Percentiles rank a stretch among this genome's conserved stretches.
Evolutionary conservation across 768 basidiomycete genomes (phyloP).

Genomic region (Boletellus sp.): DNA sequence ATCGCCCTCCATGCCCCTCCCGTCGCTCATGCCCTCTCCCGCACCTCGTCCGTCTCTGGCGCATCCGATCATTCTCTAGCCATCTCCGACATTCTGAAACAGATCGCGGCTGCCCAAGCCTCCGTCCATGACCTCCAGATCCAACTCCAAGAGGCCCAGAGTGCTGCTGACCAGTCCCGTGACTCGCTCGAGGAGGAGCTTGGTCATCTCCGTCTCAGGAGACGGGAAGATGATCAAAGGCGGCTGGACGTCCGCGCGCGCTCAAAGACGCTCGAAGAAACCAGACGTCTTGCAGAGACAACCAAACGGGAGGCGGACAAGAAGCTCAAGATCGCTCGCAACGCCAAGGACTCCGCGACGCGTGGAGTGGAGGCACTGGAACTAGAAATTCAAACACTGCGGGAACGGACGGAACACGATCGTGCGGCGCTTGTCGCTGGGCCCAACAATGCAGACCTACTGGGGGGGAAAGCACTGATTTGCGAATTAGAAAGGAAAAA

Average conservation of each 20-base stretch:
- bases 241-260: constrained; percentile 77
- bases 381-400: constrained; percentile 55
- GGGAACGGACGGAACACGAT: constrained; percentile 53
- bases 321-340: constrained; percentile 69
- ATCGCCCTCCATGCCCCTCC: constrained; percentile 28
- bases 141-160: constrained; percentile 64
- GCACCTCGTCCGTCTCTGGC: constrained; percentile 19
- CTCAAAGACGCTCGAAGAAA: constrained; percentile 83
- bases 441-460: constrained; percentile 40
- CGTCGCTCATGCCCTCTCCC: constrained; percentile 21
- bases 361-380: constrained; percentile 57
- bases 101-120: constrained; percentile 61
- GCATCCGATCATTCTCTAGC: constrained; percentile 61
- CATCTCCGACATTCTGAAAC: constrained; percentile 70
- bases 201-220: constrained; percentile 65
- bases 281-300: constrained; percentile 77
- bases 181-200: constrained; percentile 69
- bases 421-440: constrained; percentile 46
- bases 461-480: constrained; percentile 42
- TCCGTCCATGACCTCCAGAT: constrained; percentile 64
- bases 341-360: constrained; percentile 56
- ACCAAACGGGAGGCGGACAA: constrained; percentile 84
- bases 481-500: constrained; percentile 52
- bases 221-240: constrained; percentile 78
- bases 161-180: constrained; percentile 54